A percentile compares a stretch with the other conserved stretches of the same genome.
Conservation (phyloP, 2,329 filamentous ascomycete species). For the Juglanconis sp. region DNA sequence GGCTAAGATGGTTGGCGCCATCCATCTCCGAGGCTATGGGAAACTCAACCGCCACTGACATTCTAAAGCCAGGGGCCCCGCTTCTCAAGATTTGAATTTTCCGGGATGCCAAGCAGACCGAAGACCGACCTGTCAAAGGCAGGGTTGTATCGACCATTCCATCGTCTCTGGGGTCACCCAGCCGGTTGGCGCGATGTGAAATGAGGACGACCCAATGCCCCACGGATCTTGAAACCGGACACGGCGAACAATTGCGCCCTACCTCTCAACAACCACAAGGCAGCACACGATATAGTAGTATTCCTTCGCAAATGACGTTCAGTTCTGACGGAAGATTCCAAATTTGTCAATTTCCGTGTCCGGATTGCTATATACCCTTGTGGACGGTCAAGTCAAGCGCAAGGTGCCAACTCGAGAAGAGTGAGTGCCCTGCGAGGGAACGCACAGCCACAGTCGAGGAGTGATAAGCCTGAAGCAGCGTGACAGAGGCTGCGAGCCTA, state of each 20-base stretch:
- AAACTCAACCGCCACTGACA: conserved; percentile 10
- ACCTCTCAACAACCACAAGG: no score
- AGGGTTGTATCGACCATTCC: not conserved
- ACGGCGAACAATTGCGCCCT: not conserved
- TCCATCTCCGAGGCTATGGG: not conserved
- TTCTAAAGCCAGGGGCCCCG: conserved; percentile 2
- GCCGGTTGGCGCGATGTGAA: not conserved
- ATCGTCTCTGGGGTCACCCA: not conserved
- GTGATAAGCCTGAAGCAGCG: not conserved
- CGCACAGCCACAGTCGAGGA: not conserved
- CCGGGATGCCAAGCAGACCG: conserved; percentile 8
- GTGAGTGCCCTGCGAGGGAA: no score
- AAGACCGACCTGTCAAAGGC: conserved; percentile 6
- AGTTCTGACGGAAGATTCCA: no score
- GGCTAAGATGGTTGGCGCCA: not conserved
- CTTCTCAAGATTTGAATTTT: not conserved
- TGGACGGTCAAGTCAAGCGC: no score
- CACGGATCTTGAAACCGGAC: not conserved
- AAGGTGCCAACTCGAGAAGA: no score
- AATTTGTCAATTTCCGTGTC: no score
- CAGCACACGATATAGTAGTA: no score
- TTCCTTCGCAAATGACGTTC: no score
- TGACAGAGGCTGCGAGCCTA: not conserved
- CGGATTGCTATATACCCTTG: no score
- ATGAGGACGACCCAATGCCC: not conserved